A percentile compares a stretch with the other conserved stretches of the same genome.
These are phyloP conservation scores for Pleoardoris graminearum DNA, from an alignment of 2,329 filamentous ascomycete species.

Conservation along the genomic window DNA sequence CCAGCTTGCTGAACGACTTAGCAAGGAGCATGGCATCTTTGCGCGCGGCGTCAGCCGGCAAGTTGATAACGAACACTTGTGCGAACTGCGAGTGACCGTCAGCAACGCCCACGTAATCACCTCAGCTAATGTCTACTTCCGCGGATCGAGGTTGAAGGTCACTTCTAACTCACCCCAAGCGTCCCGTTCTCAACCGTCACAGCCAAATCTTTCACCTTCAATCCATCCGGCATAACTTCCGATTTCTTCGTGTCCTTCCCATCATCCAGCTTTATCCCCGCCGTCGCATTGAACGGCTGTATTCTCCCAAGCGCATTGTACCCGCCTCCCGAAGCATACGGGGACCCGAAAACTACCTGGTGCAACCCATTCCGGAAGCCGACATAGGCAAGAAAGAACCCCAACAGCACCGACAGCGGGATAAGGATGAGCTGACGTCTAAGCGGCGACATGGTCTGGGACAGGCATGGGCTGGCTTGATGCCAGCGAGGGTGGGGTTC, in stretches of 20 bases:
- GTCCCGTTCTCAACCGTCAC: slow-evolving; percentile 9
- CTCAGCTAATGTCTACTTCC: too few relatives aligned
- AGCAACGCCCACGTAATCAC: too few relatives aligned
- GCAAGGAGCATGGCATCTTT: slow-evolving; percentile 54
- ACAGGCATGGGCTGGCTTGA: neutral
- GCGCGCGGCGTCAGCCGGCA: slow-evolving; percentile 54
- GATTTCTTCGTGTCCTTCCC: neutral
- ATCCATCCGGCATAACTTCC: neutral
- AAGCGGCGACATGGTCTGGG: neutral
- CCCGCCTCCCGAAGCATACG: neutral
- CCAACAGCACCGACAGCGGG: neutral
- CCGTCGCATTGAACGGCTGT: neutral
- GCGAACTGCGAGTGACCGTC: slow-evolving; percentile 56
- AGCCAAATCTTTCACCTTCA: slow-evolving; percentile 5
- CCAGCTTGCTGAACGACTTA: slow-evolving; percentile 50
- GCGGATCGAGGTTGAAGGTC: too few relatives aligned
- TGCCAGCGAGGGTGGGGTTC: neutral
- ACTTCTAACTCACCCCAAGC: slow-evolving; percentile 7
- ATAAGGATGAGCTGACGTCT: neutral
- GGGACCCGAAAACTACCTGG: neutral
- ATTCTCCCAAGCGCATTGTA: slow-evolving; percentile 1
- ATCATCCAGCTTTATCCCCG: too few relatives aligned
- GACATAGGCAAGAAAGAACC: neutral
- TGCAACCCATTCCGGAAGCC: neutral
- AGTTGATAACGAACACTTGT: slow-evolving; percentile 56